Conservation (phyloP, 371 early-diverging fungal species). For the Mucor circinelloides region DNA sequence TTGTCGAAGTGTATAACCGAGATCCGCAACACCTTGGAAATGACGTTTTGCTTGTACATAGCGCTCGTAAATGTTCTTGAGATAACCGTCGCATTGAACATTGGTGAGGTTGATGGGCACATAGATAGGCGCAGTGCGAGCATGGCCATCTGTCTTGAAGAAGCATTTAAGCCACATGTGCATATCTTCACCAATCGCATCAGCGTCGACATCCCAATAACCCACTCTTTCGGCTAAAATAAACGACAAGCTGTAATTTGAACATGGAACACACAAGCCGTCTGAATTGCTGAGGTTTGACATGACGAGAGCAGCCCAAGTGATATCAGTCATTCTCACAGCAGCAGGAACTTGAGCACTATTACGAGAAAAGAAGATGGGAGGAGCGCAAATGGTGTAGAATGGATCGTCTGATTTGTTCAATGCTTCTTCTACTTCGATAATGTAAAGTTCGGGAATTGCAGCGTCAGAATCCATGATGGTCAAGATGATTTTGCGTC, state of each 20-base stretch:
- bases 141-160: constrained; percentile 69
- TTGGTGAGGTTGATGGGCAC: constrained; percentile 78
- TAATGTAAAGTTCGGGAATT: constrained; percentile 51
- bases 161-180: constrained; percentile 87
- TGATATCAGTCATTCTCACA: constrained; percentile 76
- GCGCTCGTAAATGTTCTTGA: constrained; percentile 61
- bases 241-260: constrained; percentile 74
- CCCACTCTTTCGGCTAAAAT: constrained; percentile 69
- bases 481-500: constrained; percentile 64
- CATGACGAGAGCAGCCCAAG: constrained; percentile 81
- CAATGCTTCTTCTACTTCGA: constrained; percentile 45
- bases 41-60: constrained; percentile 77
- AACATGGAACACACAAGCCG: constrained; percentile 75
- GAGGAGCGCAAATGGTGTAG: constrained; percentile 66
- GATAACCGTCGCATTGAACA: constrained; percentile 67
- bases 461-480: constrained; percentile 53
- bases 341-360: constrained; percentile 72
- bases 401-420: constrained; percentile 44
- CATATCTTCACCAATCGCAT: constrained; percentile 85
- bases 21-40: constrained; percentile 61
- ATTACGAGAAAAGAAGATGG: constrained; percentile 80
- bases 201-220: constrained; percentile 80
- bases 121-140: constrained; percentile 69
- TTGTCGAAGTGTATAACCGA: constrained; percentile 51
- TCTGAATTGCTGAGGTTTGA: constrained; percentile 72